Base-by-base conservation (phyloP, 306 rosid species). In the Cucurbita ficifolia region DNA sequence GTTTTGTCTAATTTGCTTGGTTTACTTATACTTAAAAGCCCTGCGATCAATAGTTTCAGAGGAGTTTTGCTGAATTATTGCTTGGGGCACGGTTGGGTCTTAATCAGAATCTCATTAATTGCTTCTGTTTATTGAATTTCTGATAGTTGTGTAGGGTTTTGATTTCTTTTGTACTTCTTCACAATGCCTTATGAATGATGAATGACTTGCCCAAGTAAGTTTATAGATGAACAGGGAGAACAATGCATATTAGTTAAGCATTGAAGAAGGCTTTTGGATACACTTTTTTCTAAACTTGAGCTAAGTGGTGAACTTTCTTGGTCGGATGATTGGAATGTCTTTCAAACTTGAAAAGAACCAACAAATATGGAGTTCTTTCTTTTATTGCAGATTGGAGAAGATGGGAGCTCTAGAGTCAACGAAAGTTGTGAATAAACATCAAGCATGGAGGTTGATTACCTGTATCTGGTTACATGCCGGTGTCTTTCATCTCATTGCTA, bases 401-500 rank as follows among this genome's bases (percentile, higher is more conserved):
- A 75, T 93, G 85, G 98, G 97, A 76, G 97, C 92, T 38, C 86
- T 90, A 14, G 73, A 71, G 70, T 81, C 91, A 84, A 75, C 50
- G 33, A 78, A 72, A 63, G 90, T 87, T 65, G 96, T 90, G 75
- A 74, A 80, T 13, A 79, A 63, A 52, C 94, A 87, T 80, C 89
- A 93, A 68, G 89, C 79, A 58, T 93, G 97, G 98, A 86, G 98
- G 83, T 91, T 93, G 51, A n/a, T 90, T 73, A 87, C 89, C 55
- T 90, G 94, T 85, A 78, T 88, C 55, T 93, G 98, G 98, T 76
- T 88, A 54, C 98, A 93, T 72, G 98, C 98, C 49, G 98, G 98
- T 58, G 43, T 85, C 61, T 76, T 93, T 74, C 97, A 93, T 78
- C 82, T 90, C 78, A 78, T 82, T 7, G 96, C 84, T 1, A 93